Base-by-base conservation (phyloP, 805 yeast genomes). In the Lipomyces spencermartinsiae region DNA sequence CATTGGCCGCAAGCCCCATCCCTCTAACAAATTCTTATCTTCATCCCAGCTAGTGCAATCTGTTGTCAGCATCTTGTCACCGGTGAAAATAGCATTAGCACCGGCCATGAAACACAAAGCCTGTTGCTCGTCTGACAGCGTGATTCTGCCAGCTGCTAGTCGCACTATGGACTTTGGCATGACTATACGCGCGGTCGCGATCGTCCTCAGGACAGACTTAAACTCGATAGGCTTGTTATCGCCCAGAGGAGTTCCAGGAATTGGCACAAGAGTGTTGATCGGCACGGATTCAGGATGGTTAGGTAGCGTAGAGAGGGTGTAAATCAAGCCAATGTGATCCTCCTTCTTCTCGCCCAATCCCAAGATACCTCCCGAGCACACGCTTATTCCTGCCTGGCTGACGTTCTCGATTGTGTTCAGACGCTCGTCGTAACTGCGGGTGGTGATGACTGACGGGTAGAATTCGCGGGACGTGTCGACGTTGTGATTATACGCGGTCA, bases 1-100 rank as follows among this genome's bases (percentile, higher is more conserved):
- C 60, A 66, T 35, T 4, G 70, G 70, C 34, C 58, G 37, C 73
- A 87, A 72, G 0, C 95, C 95, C 93, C 93, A 90, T 73, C 83
- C 86, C 6, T 78, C 76, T 37, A 90, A 79, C 92, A 90, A 86
- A 8, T 78, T 83, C 66, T 83, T 89, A 75, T 90, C 95, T 73
- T 89, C 93, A 58, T 90, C 92, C 93, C 94, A 90, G 6, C 92
- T 93, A 72, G 86, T 88, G 76, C 94, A 90, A 87, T 87, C 86
- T 3, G 95, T 91, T 1, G 95, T 90, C 65, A 90, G 80, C 94
- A 90, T 90, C 72, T 84, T 86, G 76, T 90, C 88, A 49, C 95
- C 95, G 0, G 93, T 90, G 78, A 90, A 90, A 54, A 90, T 87
- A 22, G 94, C 93, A 77, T 90, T 90, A 72, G 89, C 87, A 22